A percentile compares a stretch with the other conserved stretches of the same genome.
Conservation (phyloP, 2,329 filamentous ascomycete genomes). For the Cordyceps tenuipes region DNA sequence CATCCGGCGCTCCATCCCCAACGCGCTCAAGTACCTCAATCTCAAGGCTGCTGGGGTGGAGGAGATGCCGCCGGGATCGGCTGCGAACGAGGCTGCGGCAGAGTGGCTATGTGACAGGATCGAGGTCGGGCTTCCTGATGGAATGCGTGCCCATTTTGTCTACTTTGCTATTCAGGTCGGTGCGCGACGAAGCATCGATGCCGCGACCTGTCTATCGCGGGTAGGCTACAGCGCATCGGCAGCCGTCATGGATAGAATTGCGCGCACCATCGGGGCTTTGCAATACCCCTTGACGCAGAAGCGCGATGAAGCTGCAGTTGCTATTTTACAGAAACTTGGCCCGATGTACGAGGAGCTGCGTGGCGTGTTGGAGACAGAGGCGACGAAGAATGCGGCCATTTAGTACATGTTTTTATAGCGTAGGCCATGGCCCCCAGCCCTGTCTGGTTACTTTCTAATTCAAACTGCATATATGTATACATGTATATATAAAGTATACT, state of each 20-base stretch:
- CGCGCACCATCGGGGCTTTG: conserved; percentile 13
- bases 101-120: conserved; percentile 11
- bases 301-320: conserved; percentile 2
- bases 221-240: conserved; percentile 11
- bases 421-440: not conserved
- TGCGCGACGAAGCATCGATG: conserved; percentile 14
- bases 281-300: conserved; percentile 14
- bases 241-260: conserved; percentile 10
- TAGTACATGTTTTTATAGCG: not conserved
- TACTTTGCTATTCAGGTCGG: conserved; percentile 15
- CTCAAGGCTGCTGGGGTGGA: conserved; percentile 3
- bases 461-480: not conserved
- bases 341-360: conserved; percentile 14
- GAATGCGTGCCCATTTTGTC: conserved; percentile 7
- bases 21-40: conserved; percentile 10
- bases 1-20: conserved; percentile 12
- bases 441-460: too few relatives aligned
- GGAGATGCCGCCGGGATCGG: conserved; percentile 12
- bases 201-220: conserved; percentile 13
- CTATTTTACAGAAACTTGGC: conserved; percentile 11
- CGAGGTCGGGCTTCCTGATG: conserved; percentile 4
- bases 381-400: not conserved
- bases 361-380: conserved; percentile 3
- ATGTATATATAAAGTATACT: too few relatives aligned
- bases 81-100: conserved; percentile 13